Percentiles rank a stretch among this genome's conserved stretches.
Evolutionary conservation across 805 yeast species (phyloP).

Genomic region (Barnettozyma vustinii): DNA sequence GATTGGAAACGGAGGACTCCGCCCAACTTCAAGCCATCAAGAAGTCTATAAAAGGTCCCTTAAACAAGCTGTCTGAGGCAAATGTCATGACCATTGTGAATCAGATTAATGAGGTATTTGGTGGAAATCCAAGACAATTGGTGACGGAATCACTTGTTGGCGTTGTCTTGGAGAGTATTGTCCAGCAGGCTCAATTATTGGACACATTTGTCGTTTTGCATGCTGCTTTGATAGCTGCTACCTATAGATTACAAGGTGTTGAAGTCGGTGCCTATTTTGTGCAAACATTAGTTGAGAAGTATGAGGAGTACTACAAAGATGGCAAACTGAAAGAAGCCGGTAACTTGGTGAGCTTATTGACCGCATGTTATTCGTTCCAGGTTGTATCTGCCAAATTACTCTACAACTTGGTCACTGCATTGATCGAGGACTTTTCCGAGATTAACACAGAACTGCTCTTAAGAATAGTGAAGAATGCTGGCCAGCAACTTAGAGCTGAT

Average conservation of each 20-base stretch:
- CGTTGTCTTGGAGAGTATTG: conserved; percentile 58
- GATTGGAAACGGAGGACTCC: conserved; percentile 35
- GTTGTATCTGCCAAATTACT: conserved; percentile 67
- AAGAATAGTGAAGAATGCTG: conserved; percentile 67
- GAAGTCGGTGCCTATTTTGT: conserved; percentile 86
- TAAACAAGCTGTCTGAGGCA: conserved; percentile 87
- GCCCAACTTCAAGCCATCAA: conserved; percentile 46
- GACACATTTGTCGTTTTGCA: conserved; percentile 79
- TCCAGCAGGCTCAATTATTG: conserved; percentile 57
- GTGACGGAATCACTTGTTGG: conserved; percentile 67
- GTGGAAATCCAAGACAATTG: conserved; percentile 67
- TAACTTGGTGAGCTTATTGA: conserved; percentile 68
- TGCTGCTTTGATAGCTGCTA: conserved; percentile 68
- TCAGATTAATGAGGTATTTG: conserved; percentile 60
- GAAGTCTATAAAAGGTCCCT: conserved; percentile 69
- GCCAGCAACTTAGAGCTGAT: conserved; percentile 81
- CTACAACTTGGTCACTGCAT: conserved; percentile 62
- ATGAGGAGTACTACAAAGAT: conserved; percentile 39
- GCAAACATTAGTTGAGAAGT: conserved; percentile 71
- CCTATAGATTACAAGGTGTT: conserved; percentile 75
- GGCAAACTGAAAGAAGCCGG: conserved; percentile 46
- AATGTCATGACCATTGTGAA: conserved; percentile 66
- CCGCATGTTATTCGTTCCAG: conserved; percentile 74
- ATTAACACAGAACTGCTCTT: conserved; percentile 71
- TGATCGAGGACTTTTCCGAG: conserved; percentile 58